These are phyloP conservation scores for Cryptococcus floricola DNA, from an alignment of 1,284 basidiomycete species.

Conservation along the genomic window DNA sequence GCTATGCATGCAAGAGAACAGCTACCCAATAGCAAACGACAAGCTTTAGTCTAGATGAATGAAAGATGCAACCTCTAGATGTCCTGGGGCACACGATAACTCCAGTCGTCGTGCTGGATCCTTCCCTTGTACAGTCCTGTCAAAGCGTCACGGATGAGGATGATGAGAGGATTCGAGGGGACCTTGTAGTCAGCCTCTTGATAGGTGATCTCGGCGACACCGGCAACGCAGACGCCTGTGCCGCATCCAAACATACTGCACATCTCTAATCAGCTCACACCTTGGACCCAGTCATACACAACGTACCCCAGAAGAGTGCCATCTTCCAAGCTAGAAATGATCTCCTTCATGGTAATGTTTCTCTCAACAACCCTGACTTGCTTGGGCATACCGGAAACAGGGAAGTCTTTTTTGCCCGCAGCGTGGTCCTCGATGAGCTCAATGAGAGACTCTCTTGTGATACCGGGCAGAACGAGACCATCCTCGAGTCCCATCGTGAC, in stretches of 20 bases:
- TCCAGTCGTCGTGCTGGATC: conserved; percentile 34
- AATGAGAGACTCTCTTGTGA: conserved; percentile 43
- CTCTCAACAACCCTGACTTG: conserved; percentile 44
- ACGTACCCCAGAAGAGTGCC: conserved; percentile 41
- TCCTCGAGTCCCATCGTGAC: conserved; percentile 45
- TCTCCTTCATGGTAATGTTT: conserved; percentile 43
- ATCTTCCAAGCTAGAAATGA: conserved; percentile 30
- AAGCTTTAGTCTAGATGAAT: too few species aligned
- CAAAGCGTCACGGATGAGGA: conserved; percentile 37
- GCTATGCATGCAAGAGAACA: neutral
- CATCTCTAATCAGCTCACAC: neutral
- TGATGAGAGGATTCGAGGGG: conserved; percentile 38
- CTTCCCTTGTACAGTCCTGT: conserved; percentile 40
- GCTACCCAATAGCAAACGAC: neutral
- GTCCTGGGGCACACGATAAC: conserved; percentile 31
- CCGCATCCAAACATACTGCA: conserved; percentile 41
- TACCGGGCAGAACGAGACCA: conserved; percentile 46
- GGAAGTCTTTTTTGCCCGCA: conserved; percentile 31
- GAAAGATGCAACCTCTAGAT: too few species aligned
- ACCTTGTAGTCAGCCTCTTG: conserved; percentile 29
- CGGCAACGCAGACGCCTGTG: conserved; percentile 41
- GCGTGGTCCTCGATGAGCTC: conserved; percentile 38
- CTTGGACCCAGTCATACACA: neutral
- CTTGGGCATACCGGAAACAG: conserved; percentile 34
- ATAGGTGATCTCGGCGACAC: conserved; percentile 36